Conservation (phyloP, 2,329 filamentous ascomycete species). For the Alternaria sp. region DNA sequence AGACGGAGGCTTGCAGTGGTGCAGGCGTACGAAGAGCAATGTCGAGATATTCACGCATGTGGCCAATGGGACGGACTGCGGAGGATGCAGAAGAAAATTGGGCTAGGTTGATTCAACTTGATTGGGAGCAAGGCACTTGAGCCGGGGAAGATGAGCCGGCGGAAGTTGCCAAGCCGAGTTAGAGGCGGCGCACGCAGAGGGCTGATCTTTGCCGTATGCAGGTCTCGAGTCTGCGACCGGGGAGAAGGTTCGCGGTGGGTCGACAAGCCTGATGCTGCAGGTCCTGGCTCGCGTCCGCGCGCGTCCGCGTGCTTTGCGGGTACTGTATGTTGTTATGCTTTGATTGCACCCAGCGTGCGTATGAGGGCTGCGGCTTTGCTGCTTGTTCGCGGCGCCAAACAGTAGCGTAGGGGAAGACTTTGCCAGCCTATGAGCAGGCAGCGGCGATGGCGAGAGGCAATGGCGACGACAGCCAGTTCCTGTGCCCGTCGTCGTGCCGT, state of each 20-base stretch:
- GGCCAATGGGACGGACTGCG: constrained; percentile 21
- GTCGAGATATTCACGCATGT: constrained; percentile 8
- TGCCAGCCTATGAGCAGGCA: background rate
- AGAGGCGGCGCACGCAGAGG: constrained; percentile 5
- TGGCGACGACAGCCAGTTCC: background rate
- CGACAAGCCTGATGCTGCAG: constrained; percentile 30
- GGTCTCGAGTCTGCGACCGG: constrained; percentile 18
- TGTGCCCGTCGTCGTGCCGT: background rate
- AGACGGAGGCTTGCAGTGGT: constrained; percentile 19
- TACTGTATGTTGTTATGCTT: constrained; percentile 14
- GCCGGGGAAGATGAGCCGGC: constrained; percentile 33
- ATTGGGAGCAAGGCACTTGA: constrained; percentile 26
- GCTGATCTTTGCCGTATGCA: constrained; percentile 23
- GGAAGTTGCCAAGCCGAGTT: constrained; percentile 11
- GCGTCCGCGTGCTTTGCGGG: constrained; percentile 32
- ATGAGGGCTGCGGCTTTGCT: constrained; percentile 2
- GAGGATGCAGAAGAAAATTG: constrained; percentile 12
- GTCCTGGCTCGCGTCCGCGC: constrained; percentile 21
- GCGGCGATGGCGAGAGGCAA: background rate
- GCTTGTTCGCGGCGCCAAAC: background rate
- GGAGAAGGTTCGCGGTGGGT: constrained; percentile 18
- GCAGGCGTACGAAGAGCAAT: constrained; percentile 19
- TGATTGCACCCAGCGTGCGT: background rate
- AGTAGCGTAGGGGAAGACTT: background rate
- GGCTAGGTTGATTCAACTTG: constrained; percentile 15